Evolutionary conservation across 352 stramenopile species (phyloP).

Genomic region (Globisporangium spiculum): DNA sequence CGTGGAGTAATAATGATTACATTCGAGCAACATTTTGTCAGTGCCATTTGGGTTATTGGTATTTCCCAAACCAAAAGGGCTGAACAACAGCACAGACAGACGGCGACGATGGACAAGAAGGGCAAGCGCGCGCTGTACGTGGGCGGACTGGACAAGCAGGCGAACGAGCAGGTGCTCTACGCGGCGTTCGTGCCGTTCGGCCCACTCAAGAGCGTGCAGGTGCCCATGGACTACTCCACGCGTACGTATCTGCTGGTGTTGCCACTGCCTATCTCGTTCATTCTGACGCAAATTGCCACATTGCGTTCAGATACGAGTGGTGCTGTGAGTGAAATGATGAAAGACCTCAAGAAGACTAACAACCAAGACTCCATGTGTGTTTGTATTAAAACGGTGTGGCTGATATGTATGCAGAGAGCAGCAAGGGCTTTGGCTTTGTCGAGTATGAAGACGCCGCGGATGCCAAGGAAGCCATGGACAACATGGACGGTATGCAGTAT

Average conservation of each 20-base stretch:
- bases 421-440: conserved; percentile 94
- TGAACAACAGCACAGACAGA: conserved; percentile 13
- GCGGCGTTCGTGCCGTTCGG: conserved; percentile 84
- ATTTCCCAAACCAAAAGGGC: background rate
- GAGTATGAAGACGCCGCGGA: conserved; percentile 91
- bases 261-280: background rate
- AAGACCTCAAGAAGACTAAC: background rate
- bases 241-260: conserved; percentile 38
- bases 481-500: conserved; percentile 87
- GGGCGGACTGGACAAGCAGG: conserved; percentile 85
- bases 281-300: background rate
- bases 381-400: background rate
- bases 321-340: background rate
- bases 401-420: conserved; percentile 36
- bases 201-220: conserved; percentile 75
- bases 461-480: conserved; percentile 91
- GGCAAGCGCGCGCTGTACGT: conserved; percentile 88
- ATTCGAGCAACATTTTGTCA: conserved; percentile 5
- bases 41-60: background rate
- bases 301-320: background rate
- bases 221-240: conserved; percentile 64
- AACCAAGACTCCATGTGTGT: background rate
- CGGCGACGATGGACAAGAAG: conserved; percentile 28
- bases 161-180: conserved; percentile 87
- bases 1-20: background rate